Conservation (phyloP, 306 rosid genomes). For the Hylodesmum podocarpum region DNA sequence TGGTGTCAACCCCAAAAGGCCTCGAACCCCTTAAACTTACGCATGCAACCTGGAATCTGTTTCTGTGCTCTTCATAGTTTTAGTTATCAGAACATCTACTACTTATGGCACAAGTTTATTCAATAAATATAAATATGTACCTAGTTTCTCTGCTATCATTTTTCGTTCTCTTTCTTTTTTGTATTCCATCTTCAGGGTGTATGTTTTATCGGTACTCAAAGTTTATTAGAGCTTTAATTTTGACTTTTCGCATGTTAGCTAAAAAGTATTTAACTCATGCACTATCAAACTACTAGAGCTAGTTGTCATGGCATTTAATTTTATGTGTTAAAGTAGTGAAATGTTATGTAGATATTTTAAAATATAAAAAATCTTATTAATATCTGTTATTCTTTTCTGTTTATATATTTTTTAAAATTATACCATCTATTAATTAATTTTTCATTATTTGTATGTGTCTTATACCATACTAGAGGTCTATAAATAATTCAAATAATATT, state of each 20-base stretch:
- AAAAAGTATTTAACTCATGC: background rate
- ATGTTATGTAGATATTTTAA: no score
- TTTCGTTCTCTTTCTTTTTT: background rate
- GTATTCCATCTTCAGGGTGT: background rate
- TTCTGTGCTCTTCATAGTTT: background rate
- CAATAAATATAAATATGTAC: background rate
- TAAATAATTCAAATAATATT: no score
- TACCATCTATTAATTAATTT: no score
- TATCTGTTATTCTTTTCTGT: no score
- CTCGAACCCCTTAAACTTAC: conserved; percentile 45
- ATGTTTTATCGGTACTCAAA: background rate
- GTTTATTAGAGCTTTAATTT: background rate
- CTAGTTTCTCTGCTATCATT: background rate
- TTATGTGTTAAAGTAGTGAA: no score
- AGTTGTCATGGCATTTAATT: no score
- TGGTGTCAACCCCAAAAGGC: conserved; percentile 55
- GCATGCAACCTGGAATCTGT: background rate
- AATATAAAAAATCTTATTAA: no score
- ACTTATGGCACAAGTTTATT: background rate
- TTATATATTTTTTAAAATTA: no score
- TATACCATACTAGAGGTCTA: no score
- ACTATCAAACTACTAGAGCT: no score
- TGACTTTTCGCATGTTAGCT: background rate
- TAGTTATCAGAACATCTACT: background rate
- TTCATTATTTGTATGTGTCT: no score